phyloP scores from a whole-genome alignment of 257 asterid species.

The Penstemon newberryi region DNA sequence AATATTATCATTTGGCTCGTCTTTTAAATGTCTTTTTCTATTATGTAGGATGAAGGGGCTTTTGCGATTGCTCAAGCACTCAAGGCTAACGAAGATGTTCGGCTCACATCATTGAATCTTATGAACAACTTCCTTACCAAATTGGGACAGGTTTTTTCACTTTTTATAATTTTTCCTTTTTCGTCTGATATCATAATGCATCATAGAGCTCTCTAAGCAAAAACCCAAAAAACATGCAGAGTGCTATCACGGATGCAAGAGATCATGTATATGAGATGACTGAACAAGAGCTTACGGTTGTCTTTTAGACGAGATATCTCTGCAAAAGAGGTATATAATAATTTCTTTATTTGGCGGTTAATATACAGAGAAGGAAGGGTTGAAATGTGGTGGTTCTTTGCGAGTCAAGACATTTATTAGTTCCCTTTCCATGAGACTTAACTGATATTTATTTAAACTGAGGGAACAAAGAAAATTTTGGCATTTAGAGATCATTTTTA shows the following conservation, averaged over 20 bases:
- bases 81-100: constrained; percentile 86
- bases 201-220: constrained; percentile 16
- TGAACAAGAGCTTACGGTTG: constrained; percentile 74
- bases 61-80: constrained; percentile 93
- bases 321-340: constrained; percentile 13
- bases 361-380: constrained; percentile 9
- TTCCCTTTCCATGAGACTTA: constrained; percentile 17
- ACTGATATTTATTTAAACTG: constrained; percentile 15
- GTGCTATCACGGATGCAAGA: constrained; percentile 86
- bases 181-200: neutral
- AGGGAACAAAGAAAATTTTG: constrained; percentile 40
- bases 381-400: constrained; percentile 16
- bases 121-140: constrained; percentile 90
- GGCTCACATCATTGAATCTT: constrained; percentile 72
- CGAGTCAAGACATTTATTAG: constrained; percentile 21
- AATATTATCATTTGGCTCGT: neutral
- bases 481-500: constrained; percentile 23
- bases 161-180: neutral
- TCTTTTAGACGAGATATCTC: constrained; percentile 49
- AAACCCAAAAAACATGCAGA: constrained; percentile 52
- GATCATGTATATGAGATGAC: constrained; percentile 95
- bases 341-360: neutral
- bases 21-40: neutral
- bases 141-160: constrained; percentile 71
- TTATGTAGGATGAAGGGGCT: constrained; percentile 85